These are phyloP conservation scores for Ziziphus jujuba DNA, from an alignment of 306 rosid species.

Conservation along the genomic window DNA sequence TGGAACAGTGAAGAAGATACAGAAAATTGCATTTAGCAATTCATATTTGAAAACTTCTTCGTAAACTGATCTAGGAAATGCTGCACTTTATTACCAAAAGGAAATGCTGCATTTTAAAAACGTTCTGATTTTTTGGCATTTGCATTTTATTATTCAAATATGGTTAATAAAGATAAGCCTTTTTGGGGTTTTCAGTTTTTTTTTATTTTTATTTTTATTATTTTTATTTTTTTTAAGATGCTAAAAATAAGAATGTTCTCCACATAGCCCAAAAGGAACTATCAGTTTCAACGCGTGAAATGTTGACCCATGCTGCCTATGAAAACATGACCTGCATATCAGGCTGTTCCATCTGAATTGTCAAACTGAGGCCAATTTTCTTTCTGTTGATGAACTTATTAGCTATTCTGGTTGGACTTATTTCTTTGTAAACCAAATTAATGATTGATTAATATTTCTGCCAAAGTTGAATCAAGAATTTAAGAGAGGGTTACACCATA, in stretches of 20 bases:
- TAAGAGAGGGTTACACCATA: neutral
- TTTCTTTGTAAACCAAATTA: neutral
- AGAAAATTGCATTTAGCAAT: neutral
- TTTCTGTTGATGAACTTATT: neutral
- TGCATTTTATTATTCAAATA: neutral
- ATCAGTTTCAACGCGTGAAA: neutral
- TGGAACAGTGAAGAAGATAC: neutral
- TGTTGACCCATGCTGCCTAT: neutral
- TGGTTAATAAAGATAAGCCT: too few relatives aligned
- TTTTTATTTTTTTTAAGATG: neutral
- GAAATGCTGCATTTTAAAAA: slow-evolving; percentile 17
- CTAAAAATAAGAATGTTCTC: neutral
- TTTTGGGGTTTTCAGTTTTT: too few relatives aligned
- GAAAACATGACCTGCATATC: neutral
- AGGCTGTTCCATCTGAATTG: slow-evolving; percentile 3
- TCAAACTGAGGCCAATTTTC: neutral
- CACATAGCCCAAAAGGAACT: too few relatives aligned
- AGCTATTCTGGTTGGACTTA: neutral
- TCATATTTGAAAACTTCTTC: slow-evolving; percentile 6
- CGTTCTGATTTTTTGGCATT: neutral
- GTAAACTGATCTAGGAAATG: slow-evolving; percentile 5
- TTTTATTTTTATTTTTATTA: too few relatives aligned
- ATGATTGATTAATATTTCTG: slow-evolving; percentile 2
- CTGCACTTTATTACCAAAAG: slow-evolving; percentile 24
- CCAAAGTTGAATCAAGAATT: too few relatives aligned